Evolutionary conservation across 2,329 filamentous ascomycete genomes (phyloP).

Genomic region (Aspergillus quadrilineatus): DNA sequence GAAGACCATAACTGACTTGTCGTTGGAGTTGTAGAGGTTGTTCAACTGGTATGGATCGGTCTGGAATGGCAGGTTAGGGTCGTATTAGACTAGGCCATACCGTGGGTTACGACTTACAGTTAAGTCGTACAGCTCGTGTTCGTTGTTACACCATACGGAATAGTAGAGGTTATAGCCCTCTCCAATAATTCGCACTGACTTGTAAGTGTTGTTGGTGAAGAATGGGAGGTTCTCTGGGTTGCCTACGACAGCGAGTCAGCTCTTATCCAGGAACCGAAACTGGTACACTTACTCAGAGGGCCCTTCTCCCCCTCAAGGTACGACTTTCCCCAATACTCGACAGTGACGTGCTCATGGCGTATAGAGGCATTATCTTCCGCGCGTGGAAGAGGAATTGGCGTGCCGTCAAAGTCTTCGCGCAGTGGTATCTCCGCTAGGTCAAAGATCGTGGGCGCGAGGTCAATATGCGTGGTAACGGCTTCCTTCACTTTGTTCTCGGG

Average conservation of each 20-base stretch:
- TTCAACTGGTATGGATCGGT: conserved; percentile 38
- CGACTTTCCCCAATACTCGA: conserved; percentile 56
- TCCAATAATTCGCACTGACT: conserved; percentile 26
- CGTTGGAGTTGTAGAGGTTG: conserved; percentile 28
- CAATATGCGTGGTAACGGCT: conserved; percentile 28
- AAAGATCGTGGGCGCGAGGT: conserved; percentile 61
- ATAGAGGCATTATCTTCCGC: conserved; percentile 8
- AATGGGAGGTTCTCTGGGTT: not conserved
- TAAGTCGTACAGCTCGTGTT: conserved; percentile 36
- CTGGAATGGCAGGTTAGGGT: conserved; percentile 16
- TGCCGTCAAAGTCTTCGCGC: conserved; percentile 55
- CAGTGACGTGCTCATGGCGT: conserved; percentile 54
- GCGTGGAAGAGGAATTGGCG: conserved; percentile 47
- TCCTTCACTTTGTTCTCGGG: not conserved
- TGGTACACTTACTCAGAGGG: not conserved
- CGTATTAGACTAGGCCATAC: no score
- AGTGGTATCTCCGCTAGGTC: conserved; percentile 36
- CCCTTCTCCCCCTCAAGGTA: conserved; percentile 17
- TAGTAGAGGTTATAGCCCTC: conserved; percentile 35
- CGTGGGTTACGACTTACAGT: conserved; percentile 16
- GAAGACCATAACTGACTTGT: not conserved
- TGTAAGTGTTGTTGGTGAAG: conserved; percentile 17
- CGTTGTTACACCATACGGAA: conserved; percentile 36
- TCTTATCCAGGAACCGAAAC: no score
- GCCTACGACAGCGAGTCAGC: not conserved